A percentile compares a stretch with the other conserved stretches of the same genome.
These are phyloP conservation scores for Hygrophila difformis DNA, from an alignment of 257 asterid species.

Conservation along the genomic window DNA sequence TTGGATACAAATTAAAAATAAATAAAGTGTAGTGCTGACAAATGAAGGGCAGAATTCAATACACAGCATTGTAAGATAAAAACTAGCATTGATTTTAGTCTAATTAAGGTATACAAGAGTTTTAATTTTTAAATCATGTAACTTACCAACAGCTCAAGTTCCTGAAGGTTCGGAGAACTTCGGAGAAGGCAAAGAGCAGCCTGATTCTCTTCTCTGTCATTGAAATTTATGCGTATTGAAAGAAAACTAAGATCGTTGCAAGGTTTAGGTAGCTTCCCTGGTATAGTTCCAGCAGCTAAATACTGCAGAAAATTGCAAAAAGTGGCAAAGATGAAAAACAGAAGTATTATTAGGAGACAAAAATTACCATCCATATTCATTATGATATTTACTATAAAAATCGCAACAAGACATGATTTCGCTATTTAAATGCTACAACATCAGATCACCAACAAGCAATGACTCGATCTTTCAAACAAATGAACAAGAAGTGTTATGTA, in stretches of 20 bases:
- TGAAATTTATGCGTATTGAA: slow-evolving; percentile 68
- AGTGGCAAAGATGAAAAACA: neutral
- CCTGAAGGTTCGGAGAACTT: slow-evolving; percentile 89
- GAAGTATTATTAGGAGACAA: too few relatives aligned
- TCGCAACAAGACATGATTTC: too few relatives aligned
- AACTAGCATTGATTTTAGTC: neutral
- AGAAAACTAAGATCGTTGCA: slow-evolving; percentile 76
- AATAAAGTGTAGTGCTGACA: too few relatives aligned
- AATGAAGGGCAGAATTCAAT: too few relatives aligned
- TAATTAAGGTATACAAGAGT: slow-evolving; percentile 19
- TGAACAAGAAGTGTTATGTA: too few relatives aligned
- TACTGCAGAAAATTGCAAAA: slow-evolving; percentile 27
- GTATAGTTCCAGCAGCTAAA: slow-evolving; percentile 82
- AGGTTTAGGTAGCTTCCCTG: slow-evolving; percentile 52
- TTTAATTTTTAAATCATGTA: too few relatives aligned
- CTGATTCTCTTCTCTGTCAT: slow-evolving; percentile 50
- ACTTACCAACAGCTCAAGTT: slow-evolving; percentile 54
- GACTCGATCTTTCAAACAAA: too few relatives aligned
- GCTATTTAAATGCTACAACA: too few relatives aligned
- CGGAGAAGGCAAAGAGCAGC: slow-evolving; percentile 84
- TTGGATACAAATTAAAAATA: too few relatives aligned
- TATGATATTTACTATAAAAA: too few relatives aligned
- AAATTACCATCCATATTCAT: too few relatives aligned
- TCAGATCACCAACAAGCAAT: too few relatives aligned
- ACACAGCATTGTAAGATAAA: neutral